Conservation (phyloP, 2,329 filamentous ascomycete genomes). For the Fusarium cicatricum region DNA sequence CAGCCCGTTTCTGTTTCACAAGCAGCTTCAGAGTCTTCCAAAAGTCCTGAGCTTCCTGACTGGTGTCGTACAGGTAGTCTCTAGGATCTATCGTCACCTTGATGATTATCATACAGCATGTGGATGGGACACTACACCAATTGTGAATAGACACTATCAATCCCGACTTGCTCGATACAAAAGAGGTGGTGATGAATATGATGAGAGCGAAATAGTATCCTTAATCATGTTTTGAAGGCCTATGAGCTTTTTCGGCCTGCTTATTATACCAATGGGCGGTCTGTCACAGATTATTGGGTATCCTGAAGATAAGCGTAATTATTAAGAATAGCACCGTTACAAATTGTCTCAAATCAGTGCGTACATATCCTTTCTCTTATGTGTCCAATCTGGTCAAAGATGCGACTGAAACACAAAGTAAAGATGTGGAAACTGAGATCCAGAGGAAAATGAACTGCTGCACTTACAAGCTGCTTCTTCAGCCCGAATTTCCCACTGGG, state of each 20-base stretch:
- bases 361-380: constrained; percentile 21
- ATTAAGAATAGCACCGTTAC: too few species aligned
- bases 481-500: constrained; percentile 1
- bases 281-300: constrained; percentile 17
- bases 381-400: constrained; percentile 20
- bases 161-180: constrained; percentile 1
- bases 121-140: constrained; percentile 11
- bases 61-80: constrained; percentile 13
- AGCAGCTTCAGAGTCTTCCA: constrained; percentile 7
- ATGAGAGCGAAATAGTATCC: constrained; percentile 11
- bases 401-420: constrained; percentile 19
- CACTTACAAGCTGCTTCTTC: constrained; percentile 6
- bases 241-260: not conserved
- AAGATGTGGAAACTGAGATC: constrained; percentile 18
- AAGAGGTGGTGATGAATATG: constrained; percentile 19
- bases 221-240: constrained; percentile 12
- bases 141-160: constrained; percentile 15
- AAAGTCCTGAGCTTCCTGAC: constrained; percentile 19
- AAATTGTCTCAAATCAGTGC: not conserved
- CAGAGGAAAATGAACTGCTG: constrained; percentile 13
- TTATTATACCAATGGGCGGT: constrained; percentile 20
- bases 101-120: not conserved
- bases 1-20: not conserved
- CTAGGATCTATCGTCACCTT: not conserved
- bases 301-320: not conserved